A percentile compares a stretch with the other conserved stretches of the same genome.
Evolutionary conservation across 2,329 filamentous ascomycete genomes (phyloP).

Genomic region (Colletotrichum sp.): DNA sequence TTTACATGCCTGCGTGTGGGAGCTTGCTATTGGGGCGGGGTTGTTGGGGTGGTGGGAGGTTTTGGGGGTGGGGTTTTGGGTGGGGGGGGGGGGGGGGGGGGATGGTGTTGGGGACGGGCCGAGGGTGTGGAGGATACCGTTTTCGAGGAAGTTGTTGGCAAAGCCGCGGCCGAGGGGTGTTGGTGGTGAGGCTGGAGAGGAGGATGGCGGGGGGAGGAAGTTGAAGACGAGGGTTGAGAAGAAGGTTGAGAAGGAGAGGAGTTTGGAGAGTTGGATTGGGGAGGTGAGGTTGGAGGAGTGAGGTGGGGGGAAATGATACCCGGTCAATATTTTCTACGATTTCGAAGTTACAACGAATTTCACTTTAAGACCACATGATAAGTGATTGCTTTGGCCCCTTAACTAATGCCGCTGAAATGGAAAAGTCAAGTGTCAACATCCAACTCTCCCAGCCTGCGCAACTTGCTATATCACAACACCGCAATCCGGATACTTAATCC

Average conservation of each 20-base stretch:
- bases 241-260: conserved; percentile 17
- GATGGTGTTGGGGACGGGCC: conserved; percentile 8
- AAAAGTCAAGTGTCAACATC: neutral
- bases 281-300: neutral
- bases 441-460: too few species aligned
- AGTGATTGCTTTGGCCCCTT: neutral
- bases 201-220: neutral
- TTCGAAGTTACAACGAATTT: accelerated
- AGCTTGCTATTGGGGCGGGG: too few species aligned
- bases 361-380: neutral
- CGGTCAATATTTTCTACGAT: neutral
- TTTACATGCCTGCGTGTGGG: too few species aligned
- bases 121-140: conserved; percentile 21
- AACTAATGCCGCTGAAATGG: too few species aligned
- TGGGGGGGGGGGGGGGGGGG: too few species aligned
- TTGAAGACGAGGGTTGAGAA: conserved; percentile 15
- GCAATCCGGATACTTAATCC: conserved; percentile 18
- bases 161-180: neutral
- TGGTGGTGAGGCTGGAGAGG: neutral
- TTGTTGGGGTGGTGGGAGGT: too few species aligned
- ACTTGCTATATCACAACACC: neutral
- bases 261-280: neutral
- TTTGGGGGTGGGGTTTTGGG: too few species aligned
- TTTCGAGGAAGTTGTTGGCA: conserved; percentile 20
- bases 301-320: neutral